Base-by-base conservation (phyloP, 495 filamentous ascomycete genomes). In the Aspergillus sclerotioniger region DNA sequence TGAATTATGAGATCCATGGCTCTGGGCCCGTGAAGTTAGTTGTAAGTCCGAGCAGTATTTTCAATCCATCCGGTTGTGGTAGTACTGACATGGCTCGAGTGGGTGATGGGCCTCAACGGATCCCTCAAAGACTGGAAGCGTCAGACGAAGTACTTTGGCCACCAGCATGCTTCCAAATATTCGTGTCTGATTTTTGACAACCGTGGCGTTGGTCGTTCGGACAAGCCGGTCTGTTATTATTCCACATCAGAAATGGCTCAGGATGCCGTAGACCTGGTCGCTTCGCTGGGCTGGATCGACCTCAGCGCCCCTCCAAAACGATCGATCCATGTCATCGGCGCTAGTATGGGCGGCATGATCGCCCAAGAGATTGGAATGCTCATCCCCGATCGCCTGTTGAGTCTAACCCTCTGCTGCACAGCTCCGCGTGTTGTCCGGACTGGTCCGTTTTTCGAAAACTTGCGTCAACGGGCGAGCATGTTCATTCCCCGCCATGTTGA, bases 271-370 rank as follows among this genome's bases (percentile, higher is more conserved):
- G n/a, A 92, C 79, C 68, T 89, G 83, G 55, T 92, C 86, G 62
- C 78, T 81, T 10, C 76, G 80, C 31, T 80, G 72, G 29, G 84
- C 86, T 35, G 75, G 62, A 17, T 82, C 69, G 51, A 92, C 67
- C 65, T 92, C 62, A 5, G 81, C 76, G 71, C 80, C 81, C 33
- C 89, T 84, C 70, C 73, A 8, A 51, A 67, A 51, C 79, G 85
- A 33, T 70, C 79, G 46, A 60, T 96, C 6, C 82, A 96, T 69
- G 67, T 94, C 25, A 76, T 90, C 48, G 91, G 91, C 44, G 82
- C 90, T 31, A 87, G 83, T 45, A 85, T 92, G 74, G 89, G 89
- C 54, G 89, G 91, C 61, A 95, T 96, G 91, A 94, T 96, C 66
- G 85, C 88, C 13, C 91, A 95, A 72, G 91, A 96, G 69, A 62